phyloP scores from a whole-genome alignment of 2,329 filamentous ascomycete genomes.

The Periconia macrospinosa region DNA sequence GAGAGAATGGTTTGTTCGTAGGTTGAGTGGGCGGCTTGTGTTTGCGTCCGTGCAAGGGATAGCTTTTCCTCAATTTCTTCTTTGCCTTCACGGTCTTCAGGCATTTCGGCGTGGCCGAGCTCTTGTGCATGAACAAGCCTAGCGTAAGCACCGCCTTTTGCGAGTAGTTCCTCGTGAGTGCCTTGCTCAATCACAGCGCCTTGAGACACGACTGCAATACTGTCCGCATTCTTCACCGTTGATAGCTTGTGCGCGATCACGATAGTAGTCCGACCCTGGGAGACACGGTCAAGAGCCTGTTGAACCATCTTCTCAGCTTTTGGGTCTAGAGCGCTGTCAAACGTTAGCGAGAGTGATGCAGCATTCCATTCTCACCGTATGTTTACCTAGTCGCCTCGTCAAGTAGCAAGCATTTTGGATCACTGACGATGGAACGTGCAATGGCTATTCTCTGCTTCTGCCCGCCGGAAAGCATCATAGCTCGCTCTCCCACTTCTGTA shows the following conservation, averaged over 20 bases:
- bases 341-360: not conserved
- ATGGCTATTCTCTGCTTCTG: conserved; percentile 96
- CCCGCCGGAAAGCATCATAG: conserved; percentile 84
- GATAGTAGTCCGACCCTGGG: conserved; percentile 86
- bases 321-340: conserved; percentile 77
- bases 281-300: conserved; percentile 82
- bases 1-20: conserved; percentile 21
- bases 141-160: conserved; percentile 74
- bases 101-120: conserved; percentile 35
- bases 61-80: conserved; percentile 17
- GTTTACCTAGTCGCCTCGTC: conserved; percentile 79
- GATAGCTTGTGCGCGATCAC: conserved; percentile 94
- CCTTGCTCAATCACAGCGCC: conserved; percentile 89
- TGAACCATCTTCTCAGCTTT: conserved; percentile 95
- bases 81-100: conserved; percentile 12
- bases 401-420: conserved; percentile 84
- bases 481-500: conserved; percentile 87
- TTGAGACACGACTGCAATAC: conserved; percentile 87
- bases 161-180: conserved; percentile 77
- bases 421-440: conserved; percentile 80
- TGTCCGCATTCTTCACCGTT: conserved; percentile 90
- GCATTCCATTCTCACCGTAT: not conserved
- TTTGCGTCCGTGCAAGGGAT: conserved; percentile 30
- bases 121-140: conserved; percentile 63
- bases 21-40: conserved; percentile 23